Percentiles rank a stretch among this genome's conserved stretches.
Conservation (phyloP, 805 yeast species). For the Candida montana region DNA sequence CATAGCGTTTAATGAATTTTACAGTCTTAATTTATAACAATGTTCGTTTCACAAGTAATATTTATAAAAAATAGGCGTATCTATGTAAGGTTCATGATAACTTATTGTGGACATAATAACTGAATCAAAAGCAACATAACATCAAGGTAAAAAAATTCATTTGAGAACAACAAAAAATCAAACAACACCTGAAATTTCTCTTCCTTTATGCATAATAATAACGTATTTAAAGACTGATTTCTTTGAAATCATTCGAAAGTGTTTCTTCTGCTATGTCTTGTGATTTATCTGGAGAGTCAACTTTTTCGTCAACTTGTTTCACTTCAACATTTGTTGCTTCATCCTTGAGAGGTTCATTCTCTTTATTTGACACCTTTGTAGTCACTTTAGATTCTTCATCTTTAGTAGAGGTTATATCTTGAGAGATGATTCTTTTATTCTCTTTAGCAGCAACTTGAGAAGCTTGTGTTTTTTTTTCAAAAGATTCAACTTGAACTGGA, state of each 20-base stretch:
- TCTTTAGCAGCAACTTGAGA: slow-evolving; percentile 13
- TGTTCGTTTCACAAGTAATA: neutral
- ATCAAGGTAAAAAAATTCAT: too few species aligned
- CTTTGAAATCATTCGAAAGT: slow-evolving; percentile 19
- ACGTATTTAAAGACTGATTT: slow-evolving; percentile 14
- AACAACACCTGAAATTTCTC: neutral
- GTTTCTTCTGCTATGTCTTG: slow-evolving; percentile 9
- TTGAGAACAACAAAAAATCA: neutral
- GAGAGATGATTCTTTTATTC: slow-evolving; percentile 18
- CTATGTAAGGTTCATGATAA: too few species aligned
- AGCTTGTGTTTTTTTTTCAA: slow-evolving; percentile 8
- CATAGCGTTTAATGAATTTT: too few species aligned
- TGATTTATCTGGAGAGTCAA: slow-evolving; percentile 4
- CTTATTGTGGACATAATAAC: too few species aligned
- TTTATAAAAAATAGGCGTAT: too few species aligned
- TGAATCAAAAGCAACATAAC: too few species aligned
- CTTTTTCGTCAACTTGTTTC: neutral
- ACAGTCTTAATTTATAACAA: neutral
- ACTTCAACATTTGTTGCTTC: neutral
- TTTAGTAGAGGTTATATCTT: slow-evolving; percentile 15
- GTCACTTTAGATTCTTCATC: slow-evolving; percentile 5
- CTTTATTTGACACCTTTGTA: neutral
- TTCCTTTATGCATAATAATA: neutral
- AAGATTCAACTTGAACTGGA: neutral
- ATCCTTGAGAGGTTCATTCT: slow-evolving; percentile 2